These are phyloP conservation scores for Ophiostoma angusticollis DNA, from an alignment of 2,329 filamentous ascomycete genomes.

Conservation along the genomic window DNA sequence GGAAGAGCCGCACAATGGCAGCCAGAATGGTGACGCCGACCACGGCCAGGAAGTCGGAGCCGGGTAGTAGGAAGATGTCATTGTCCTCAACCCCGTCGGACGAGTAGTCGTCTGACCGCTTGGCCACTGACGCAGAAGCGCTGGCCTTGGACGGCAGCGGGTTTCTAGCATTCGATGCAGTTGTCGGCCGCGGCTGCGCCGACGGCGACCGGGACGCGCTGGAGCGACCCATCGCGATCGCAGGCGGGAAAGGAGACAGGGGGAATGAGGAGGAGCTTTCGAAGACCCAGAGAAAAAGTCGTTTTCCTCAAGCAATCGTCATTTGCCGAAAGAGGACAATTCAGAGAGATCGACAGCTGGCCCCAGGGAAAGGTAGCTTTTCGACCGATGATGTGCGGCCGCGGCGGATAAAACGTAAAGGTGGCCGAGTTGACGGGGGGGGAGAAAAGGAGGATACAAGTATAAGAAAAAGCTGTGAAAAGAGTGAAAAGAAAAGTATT, in stretches of 20 bases:
- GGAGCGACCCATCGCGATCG: slow-evolving; percentile 10
- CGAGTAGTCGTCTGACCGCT: slow-evolving; percentile 52
- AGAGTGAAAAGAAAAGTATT: neutral
- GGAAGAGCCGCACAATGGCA: slow-evolving; percentile 72
- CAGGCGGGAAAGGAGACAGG: neutral
- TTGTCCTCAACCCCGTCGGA: slow-evolving; percentile 76
- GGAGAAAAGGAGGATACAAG: neutral
- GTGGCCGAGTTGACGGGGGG: neutral
- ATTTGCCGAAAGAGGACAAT: neutral
- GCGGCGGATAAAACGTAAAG: neutral
- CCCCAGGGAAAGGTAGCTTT: too few relatives aligned
- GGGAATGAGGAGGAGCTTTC: neutral
- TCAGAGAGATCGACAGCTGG: neutral
- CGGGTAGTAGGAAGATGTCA: slow-evolving; percentile 78
- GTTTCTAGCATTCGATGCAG: slow-evolving; percentile 12
- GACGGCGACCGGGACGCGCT: slow-evolving; percentile 7
- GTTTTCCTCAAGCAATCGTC: slow-evolving; percentile 2
- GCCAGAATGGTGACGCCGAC: slow-evolving; percentile 61
- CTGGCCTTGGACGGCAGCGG: slow-evolving; percentile 10
- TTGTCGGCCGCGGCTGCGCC: slow-evolving; percentile 13
- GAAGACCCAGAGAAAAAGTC: neutral
- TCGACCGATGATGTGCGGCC: too few relatives aligned
- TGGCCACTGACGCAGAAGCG: too few relatives aligned
- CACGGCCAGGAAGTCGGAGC: slow-evolving; percentile 71
- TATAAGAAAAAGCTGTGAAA: neutral